Evolutionary conservation across 1,284 basidiomycete genomes (phyloP).

Genomic region (Ceratobasidium sp.): DNA sequence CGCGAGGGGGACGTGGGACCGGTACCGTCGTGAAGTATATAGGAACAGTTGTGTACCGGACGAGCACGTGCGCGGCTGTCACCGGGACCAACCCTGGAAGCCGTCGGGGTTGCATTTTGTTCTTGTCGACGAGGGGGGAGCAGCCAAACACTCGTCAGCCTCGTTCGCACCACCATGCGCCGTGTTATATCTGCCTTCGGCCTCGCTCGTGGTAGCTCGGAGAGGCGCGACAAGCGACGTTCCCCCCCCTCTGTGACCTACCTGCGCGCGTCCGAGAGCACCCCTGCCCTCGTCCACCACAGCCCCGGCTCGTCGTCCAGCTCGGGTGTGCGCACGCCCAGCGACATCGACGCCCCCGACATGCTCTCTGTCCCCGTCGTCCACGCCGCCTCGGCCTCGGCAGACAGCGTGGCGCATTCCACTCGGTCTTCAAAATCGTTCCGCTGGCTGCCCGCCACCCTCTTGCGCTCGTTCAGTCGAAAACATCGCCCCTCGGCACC

Average conservation of each 20-base stretch:
- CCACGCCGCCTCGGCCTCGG: constrained; percentile 9
- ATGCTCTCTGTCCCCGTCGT: constrained; percentile 17
- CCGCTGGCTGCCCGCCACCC: constrained; percentile 24
- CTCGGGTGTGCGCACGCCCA: constrained; percentile 28
- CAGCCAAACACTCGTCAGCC: not conserved
- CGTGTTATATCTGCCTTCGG: constrained; percentile 28
- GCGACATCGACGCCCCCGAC: constrained; percentile 8
- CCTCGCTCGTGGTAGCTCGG: constrained; percentile 1
- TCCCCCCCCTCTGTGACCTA: not conserved
- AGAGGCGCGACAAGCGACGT: constrained; percentile 10
- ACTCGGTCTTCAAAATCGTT: constrained; percentile 9
- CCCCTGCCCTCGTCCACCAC: constrained; percentile 40
- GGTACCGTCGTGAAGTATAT: not conserved
- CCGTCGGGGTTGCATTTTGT: constrained; percentile 4
- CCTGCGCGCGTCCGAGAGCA: constrained; percentile 32
- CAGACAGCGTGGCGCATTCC: constrained; percentile 24
- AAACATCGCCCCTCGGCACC: not conserved
- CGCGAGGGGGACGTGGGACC: constrained; percentile 4
- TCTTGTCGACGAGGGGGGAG: constrained; percentile 15
- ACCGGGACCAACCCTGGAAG: constrained; percentile 11
- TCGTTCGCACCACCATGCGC: constrained; percentile 21
- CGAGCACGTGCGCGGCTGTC: not conserved
- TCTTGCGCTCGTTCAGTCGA: constrained; percentile 29
- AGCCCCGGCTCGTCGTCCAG: constrained; percentile 33
- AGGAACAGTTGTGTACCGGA: not conserved